Evolutionary conservation across 2,329 filamentous ascomycete species (phyloP).

Genomic region (Alternaria gansuensis): DNA sequence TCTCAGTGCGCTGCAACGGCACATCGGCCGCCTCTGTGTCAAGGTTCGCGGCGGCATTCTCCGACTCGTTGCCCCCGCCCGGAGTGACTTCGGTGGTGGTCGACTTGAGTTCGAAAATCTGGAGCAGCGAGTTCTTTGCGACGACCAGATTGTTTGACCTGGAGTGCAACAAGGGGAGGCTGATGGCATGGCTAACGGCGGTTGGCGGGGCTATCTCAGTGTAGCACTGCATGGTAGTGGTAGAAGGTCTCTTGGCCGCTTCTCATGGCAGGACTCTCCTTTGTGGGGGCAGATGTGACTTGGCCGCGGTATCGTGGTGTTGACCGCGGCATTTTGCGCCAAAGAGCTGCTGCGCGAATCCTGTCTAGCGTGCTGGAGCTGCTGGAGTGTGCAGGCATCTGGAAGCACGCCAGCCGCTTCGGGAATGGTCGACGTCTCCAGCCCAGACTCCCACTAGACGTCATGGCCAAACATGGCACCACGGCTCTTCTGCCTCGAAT

Average conservation of each 20-base stretch:
- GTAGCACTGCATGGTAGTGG: conserved; percentile 86
- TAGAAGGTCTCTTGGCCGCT: conserved; percentile 7
- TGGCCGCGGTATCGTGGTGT: conserved; percentile 13
- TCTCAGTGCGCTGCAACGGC: conserved; percentile 67
- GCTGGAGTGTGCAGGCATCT: conserved; percentile 14
- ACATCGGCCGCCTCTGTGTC: conserved; percentile 63
- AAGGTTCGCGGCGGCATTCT: conserved; percentile 42
- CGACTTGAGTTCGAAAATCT: conserved; percentile 81
- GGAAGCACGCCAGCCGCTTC: conserved; percentile 11
- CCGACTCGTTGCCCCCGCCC: conserved; percentile 54
- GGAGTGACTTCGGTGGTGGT: conserved; percentile 68
- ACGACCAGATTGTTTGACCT: conserved; percentile 85
- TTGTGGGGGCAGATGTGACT: neutral
- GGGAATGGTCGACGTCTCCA: neutral
- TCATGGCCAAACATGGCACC: conserved; percentile 1
- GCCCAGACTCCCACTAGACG: neutral
- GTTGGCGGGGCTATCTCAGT: conserved; percentile 94
- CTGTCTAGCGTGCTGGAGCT: conserved; percentile 22
- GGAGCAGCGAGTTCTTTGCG: conserved; percentile 90
- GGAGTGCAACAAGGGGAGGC: conserved; percentile 77
- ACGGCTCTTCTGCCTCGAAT: neutral
- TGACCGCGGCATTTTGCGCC: conserved; percentile 20
- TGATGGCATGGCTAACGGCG: conserved; percentile 88
- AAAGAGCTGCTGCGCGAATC: conserved; percentile 30
- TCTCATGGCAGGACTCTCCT: conserved; percentile 29